Evolutionary conservation across 129 eudicot species (phyloP).

Genomic region (Helianthus annuus): HanXRQr2.0-SUNRISE NC_035443.2:147094513-147095012

Average conservation of each 20-base stretch:
- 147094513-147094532: constrained; percentile 11
- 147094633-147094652: constrained; percentile 7
- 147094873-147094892: constrained; percentile 3
- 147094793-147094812: not conserved
- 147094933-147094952: not conserved
- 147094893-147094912: not conserved
- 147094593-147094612: not conserved
- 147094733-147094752: not conserved
- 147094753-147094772: not conserved
- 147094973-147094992: not conserved
- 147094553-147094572: not conserved
- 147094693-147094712: constrained; percentile 10
- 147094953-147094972: not conserved
- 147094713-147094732: not conserved
- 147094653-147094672: not conserved
- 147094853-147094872: not conserved
- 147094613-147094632: constrained; percentile 6
- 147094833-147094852: not conserved
- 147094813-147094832: not conserved
- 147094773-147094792: not conserved
- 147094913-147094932: not conserved
- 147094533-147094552: constrained; percentile 3
- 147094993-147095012: not conserved
- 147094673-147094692: not conserved
- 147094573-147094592: constrained; percentile 18